Base-by-base conservation (phyloP, 2,329 filamentous ascomycete species). In the Colletotrichum ledebouriae region DNA sequence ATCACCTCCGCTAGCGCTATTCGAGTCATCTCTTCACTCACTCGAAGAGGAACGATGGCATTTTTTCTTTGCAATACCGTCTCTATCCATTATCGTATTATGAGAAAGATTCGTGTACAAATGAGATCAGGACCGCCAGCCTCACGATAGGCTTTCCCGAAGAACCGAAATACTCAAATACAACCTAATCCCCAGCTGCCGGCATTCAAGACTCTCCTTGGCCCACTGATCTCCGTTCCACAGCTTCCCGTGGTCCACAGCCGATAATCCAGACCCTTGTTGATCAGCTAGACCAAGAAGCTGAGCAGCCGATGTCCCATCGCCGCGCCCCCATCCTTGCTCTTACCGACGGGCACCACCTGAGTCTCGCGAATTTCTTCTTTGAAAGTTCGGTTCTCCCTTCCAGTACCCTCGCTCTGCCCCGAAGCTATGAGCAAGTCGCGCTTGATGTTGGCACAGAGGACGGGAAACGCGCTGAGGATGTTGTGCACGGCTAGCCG, bases 191-290 rank as follows among this genome's bases (percentile, higher is more conserved):
- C 41, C 47, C 22, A 29, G 22, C 17, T 25, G 2, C 47, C 13
- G 13, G 13, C 13, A 49, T 3, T 76, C 56, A 78, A 7, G 71
- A 70, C 71, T 83, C 71, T 83, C 80, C 72, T 85, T 85, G 9
- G 74, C 76, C 83, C 83, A 87, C 56, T 85, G 82, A 63, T 82
- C 82, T 15, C 84, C 85, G 74, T 75, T 85, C 85, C 85, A 87
- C 13, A 86, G 63, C 4, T 72, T 0, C 75, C 80, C 1, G 81
- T 83, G 10, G 82, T 85, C 81, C 83, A 84, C 33, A 86, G 62
- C 82, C 83, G 87, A 69, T 85, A 85, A 69, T 86, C 82, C 17
- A 83, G 74, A 1, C 84, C 83, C 72, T 86, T 86, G 58, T 86
- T 86, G 58, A 85, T 78, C 72, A 82, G 55, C 82, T 83, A 85